Base-by-base conservation (phyloP, 805 yeast genomes). In the Cyberlindnera subsufficiens region DNA sequence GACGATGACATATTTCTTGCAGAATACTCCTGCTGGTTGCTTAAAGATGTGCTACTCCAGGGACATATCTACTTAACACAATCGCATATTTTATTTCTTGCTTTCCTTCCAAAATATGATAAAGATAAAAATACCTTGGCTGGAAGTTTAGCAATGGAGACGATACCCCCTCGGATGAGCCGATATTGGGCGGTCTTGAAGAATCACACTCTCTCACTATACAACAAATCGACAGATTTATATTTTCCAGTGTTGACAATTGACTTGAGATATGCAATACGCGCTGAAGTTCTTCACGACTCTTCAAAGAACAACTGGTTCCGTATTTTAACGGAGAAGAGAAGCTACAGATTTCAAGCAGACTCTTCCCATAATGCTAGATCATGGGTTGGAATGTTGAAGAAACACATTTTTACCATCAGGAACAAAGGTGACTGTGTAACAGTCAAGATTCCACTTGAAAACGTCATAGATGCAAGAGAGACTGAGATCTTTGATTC, bases 161-260 rank as follows among this genome's bases (percentile, higher is more conserved):
- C 70, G 0, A 32, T 52, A 1, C 45, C 51, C 0, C 42, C 55
- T 17, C 43, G 52, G 9, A 43, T 65, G 15, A 34, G 65, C 25
- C 70, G 95, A 37, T 82, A 74, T 57, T 91, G 97, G 96, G 88
- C 88, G 6, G 77, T 88, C 0, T 65, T 91, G 45, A 70, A 84
- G 50, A 79, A 79, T 32, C 80, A 80, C 37, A 74, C 88, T 0
- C 69, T 91, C 15, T 73, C 86, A 3, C 69, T 86, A 32, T 89
- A 83, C 60, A 65, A 75, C 8, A 76, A 75, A 7, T 75, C 96
- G 1, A 80, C 87, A 0, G 95, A 89, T 45, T 64, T 83, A n/a
- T 88, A 89, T 61, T 89, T 88, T 64, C 97, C 98, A 0, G 67
- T 70, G 8, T 65, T 85, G 31, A 82, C 87, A 0, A 78, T 91